Conservation (phyloP, 2,329 filamentous ascomycete genomes). For the Pochonia chlamydosporia region DNA sequence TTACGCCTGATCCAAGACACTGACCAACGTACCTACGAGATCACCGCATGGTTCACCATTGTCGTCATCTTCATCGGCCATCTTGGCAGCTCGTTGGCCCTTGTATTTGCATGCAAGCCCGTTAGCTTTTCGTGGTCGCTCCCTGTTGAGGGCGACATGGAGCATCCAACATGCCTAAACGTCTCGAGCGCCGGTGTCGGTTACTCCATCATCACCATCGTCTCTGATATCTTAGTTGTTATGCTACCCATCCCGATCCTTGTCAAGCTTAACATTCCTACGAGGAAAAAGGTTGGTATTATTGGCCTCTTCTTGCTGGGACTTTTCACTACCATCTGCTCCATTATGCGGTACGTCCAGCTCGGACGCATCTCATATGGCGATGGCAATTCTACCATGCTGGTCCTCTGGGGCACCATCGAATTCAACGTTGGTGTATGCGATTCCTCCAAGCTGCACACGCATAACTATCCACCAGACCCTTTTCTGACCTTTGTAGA, state of each 20-base stretch:
- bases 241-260: slow-evolving; percentile 45
- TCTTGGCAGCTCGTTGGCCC: slow-evolving; percentile 39
- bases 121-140: slow-evolving; percentile 42
- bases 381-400: slow-evolving; percentile 49
- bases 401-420: slow-evolving; percentile 50
- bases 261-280: slow-evolving; percentile 39
- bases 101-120: slow-evolving; percentile 45
- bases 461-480: neutral
- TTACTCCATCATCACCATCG: slow-evolving; percentile 45
- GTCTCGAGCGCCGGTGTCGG: too few species aligned
- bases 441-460: neutral
- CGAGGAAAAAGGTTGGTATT: slow-evolving; percentile 42
- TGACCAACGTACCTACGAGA: slow-evolving; percentile 36
- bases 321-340: slow-evolving; percentile 49
- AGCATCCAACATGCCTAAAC: slow-evolving; percentile 46
- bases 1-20: slow-evolving; percentile 44
- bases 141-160: slow-evolving; percentile 28
- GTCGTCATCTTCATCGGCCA: slow-evolving; percentile 37
- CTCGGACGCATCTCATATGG: slow-evolving; percentile 43
- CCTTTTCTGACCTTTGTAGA: too few species aligned
- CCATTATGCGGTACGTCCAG: slow-evolving; percentile 44
- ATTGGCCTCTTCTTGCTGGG: slow-evolving; percentile 47
- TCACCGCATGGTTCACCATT: slow-evolving; percentile 38
- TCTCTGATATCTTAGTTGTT: slow-evolving; percentile 44
- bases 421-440: slow-evolving; percentile 52